Conservation (phyloP, 1,284 basidiomycete species). For the Cutaneotrichosporon cyanovorans region DNA sequence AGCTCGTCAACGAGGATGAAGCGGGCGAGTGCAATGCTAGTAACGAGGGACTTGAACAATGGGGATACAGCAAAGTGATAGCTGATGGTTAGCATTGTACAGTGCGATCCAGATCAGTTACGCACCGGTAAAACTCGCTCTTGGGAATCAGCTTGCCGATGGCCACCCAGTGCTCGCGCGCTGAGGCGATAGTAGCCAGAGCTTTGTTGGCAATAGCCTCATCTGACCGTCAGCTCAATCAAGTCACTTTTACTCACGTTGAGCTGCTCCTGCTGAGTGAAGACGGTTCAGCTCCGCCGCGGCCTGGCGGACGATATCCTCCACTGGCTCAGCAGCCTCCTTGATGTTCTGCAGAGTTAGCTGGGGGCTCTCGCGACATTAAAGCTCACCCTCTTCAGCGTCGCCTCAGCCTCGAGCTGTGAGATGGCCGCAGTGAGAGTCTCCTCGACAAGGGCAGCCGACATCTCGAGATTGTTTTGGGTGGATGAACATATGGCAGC, state of each 20-base stretch:
- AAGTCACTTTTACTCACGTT: slow-evolving; percentile 25
- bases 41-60: slow-evolving; percentile 35
- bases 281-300: slow-evolving; percentile 39
- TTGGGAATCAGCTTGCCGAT: slow-evolving; percentile 39
- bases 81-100: slow-evolving; percentile 17
- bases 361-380: neutral
- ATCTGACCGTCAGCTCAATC: slow-evolving; percentile 22
- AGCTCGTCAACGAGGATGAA: slow-evolving; percentile 44
- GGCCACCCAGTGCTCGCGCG: slow-evolving; percentile 29
- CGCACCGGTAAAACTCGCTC: slow-evolving; percentile 43
- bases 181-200: slow-evolving; percentile 27
- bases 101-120: neutral
- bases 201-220: slow-evolving; percentile 30
- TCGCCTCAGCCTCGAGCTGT: slow-evolving; percentile 41
- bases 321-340: slow-evolving; percentile 41
- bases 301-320: slow-evolving; percentile 36
- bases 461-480: neutral
- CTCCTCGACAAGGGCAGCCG: slow-evolving; percentile 12
- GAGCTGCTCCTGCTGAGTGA: slow-evolving; percentile 33
- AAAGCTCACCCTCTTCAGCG: slow-evolving; percentile 37
- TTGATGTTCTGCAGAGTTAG: slow-evolving; percentile 35
- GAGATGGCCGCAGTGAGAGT: slow-evolving; percentile 32
- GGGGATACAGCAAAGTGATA: slow-evolving; percentile 39
- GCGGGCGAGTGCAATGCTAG: slow-evolving; percentile 35
- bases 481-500: neutral